Evolutionary conservation across 495 filamentous ascomycete genomes (phyloP), one percentile per base, ranked within the genome.

Genomic region (Trichoderma reesei): DNA sequence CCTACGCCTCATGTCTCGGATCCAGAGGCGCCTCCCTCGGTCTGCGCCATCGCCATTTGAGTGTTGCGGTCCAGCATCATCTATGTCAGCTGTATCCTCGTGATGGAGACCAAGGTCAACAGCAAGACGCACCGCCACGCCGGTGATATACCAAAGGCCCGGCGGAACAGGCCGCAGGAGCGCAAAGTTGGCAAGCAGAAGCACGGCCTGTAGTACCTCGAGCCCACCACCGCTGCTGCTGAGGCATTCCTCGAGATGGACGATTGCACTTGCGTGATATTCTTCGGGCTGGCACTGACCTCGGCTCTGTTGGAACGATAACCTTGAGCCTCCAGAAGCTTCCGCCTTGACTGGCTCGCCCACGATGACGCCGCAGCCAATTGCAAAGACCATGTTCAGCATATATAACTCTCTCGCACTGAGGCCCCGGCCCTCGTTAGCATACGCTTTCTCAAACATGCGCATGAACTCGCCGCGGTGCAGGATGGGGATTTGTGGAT

Each of bases 351-450:
- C 72, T 63, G 65, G 69, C 61, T 73, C 87, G 61, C 87, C 89
- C 67, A 96, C 84, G 66, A 96, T 95, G 67, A 96, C 96, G 0
- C 92, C 93, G 13, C 90, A 89, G 9, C 93, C 93, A 66, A 97
- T 96, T 6, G 93, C 93, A 76, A 93, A 98, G n/a, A 97, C 93
- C 73, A 98, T 97, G 73, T 96, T 96, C 59, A 97, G 81, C 73
- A 92, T 85, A 71, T 97, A 98, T 14, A 92, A 83, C 73, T 96
- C 92, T 61, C 90, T 84, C 8, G 92, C 85, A 20, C 88, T 90
- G 37, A 90, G 83, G 63, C 83, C 83, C 64, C 85, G 84, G 62
- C 84, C 84, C 41, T 87, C 84, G 8, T 84, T 77, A 3, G 80
- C 77, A 72, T 94, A 98, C 0, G 90, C 90, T 51, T 83, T 80